phyloP scores from a whole-genome alignment of 306 rosid species.

The Dryas alaskensis region DNA sequence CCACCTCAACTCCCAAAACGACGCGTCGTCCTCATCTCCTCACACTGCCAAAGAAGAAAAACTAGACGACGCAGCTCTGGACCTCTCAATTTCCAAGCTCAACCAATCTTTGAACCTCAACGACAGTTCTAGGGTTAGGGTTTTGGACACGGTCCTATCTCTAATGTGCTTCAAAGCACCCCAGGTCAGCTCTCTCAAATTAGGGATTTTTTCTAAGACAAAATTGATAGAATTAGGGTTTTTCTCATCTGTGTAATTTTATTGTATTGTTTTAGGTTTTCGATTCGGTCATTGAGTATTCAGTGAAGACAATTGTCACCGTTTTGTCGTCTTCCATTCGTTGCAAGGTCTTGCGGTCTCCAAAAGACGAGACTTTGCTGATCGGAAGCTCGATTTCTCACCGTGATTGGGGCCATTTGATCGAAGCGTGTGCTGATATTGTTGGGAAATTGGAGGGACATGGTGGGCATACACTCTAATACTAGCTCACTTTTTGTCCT shows the following conservation, averaged over 20 bases:
- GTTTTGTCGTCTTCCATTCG: constrained; percentile 31
- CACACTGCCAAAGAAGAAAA: background rate
- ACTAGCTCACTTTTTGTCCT: background rate
- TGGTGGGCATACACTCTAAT: constrained; percentile 20
- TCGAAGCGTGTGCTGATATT: constrained; percentile 30
- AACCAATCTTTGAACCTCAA: constrained; percentile 35
- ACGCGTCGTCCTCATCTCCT: constrained; percentile 1
- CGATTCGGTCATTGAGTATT: constrained; percentile 26
- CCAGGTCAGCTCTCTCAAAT: constrained; percentile 21
- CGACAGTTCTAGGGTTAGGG: constrained; percentile 34
- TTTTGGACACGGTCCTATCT: constrained; percentile 40
- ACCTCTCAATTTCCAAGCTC: constrained; percentile 30
- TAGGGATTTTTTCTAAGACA: background rate
- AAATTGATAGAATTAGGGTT: background rate
- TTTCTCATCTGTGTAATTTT: background rate
- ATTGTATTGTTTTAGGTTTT: constrained; percentile 29
- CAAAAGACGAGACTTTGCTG: constrained; percentile 26
- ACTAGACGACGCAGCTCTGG: constrained; percentile 18
- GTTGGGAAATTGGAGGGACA: constrained; percentile 27
- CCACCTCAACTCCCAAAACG: constrained; percentile 20
- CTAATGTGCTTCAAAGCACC: constrained; percentile 44
- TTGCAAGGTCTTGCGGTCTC: constrained; percentile 25
- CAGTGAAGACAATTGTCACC: constrained; percentile 24
- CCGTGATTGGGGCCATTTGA: constrained; percentile 22
- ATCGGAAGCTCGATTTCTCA: constrained; percentile 34